Evolutionary conservation across 2,329 filamentous ascomycete genomes (phyloP), one percentile per base, ranked within the genome.

Genomic region (Nectriaceae sp.): DNA sequence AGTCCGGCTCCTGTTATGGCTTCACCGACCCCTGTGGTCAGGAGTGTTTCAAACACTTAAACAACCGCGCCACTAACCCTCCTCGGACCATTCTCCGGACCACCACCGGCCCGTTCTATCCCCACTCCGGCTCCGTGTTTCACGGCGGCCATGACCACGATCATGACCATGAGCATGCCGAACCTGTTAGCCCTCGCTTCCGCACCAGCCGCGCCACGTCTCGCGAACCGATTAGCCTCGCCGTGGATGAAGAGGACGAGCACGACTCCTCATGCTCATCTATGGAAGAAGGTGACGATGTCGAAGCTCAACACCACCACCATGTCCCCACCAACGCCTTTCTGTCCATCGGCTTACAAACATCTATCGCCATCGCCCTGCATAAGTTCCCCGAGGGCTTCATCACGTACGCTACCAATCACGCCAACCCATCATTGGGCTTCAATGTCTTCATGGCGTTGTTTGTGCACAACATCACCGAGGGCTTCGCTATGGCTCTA

Each of bases 391-490:
- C 94, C 2, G 94, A 87, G 62, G 84, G 84, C 19, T 88, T 88
- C 66, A 87, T 99, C 59, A 97, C 93, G 1, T 99, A 95, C 67
- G 93, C 94, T 10, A 97, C 94, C 10, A 99, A 97, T 70, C 94
- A 99, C 66, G 93, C 91, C 11, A 97, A 92, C 66, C 92, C 94
- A 0, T 77, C 81, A 0, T 82, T 99, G 0, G 94, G 94, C 18
- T 84, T 96, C 69, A 88, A 89, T 44, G 90, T 99, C 46, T 99
- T 99, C 72, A 82, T 97, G 69, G 93, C 94, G 1, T 80, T 99
- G 6, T 96, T 96, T 65, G 93, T 99, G 50, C 94, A 99, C 78
- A 99, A 97, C 72, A 96, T 99, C 63, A 92, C 90, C 21, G 94
- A 99, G 73, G 94, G 94, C 2, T 97, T 97, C 66, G 90, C 92